phyloP scores from a whole-genome alignment of 2,329 filamentous ascomycete species.

The Aureobasidium pullulans region DNA sequence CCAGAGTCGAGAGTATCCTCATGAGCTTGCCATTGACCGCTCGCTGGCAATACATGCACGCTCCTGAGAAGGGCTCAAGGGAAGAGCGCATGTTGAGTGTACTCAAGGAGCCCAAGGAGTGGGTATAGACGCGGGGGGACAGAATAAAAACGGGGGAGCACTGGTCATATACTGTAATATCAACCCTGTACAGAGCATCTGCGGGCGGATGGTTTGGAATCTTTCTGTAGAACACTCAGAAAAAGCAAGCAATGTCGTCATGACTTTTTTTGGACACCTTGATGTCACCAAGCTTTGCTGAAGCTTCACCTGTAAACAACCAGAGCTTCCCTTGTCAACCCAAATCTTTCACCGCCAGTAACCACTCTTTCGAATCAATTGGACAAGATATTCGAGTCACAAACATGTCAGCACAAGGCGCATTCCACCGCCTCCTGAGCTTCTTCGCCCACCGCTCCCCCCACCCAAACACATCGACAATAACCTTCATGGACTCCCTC shows the following conservation, averaged over 20 bases:
- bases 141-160: background rate
- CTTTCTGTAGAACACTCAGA: background rate
- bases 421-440: slow-evolving; percentile 31
- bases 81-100: slow-evolving; percentile 78
- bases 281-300: background rate
- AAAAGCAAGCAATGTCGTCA: slow-evolving; percentile 6
- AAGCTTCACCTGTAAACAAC: background rate
- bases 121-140: slow-evolving; percentile 38
- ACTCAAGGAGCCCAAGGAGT: slow-evolving; percentile 54
- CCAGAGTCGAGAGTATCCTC: slow-evolving; percentile 89
- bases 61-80: slow-evolving; percentile 63
- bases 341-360: background rate
- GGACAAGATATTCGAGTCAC: background rate
- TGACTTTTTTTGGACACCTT: background rate
- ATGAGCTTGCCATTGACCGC: slow-evolving; percentile 95
- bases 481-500: slow-evolving; percentile 29
- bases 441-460: slow-evolving; percentile 29
- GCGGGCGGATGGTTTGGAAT: slow-evolving; percentile 8
- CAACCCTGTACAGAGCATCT: slow-evolving; percentile 9
- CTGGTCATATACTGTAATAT: background rate
- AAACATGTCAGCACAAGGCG: slow-evolving; percentile 18
- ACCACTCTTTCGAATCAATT: background rate
- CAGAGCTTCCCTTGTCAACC: background rate
- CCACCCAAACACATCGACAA: slow-evolving; percentile 24
- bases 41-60: slow-evolving; percentile 93